Conservation (phyloP, 176 grass and related monocot species). For the Carex cristatella region DNA sequence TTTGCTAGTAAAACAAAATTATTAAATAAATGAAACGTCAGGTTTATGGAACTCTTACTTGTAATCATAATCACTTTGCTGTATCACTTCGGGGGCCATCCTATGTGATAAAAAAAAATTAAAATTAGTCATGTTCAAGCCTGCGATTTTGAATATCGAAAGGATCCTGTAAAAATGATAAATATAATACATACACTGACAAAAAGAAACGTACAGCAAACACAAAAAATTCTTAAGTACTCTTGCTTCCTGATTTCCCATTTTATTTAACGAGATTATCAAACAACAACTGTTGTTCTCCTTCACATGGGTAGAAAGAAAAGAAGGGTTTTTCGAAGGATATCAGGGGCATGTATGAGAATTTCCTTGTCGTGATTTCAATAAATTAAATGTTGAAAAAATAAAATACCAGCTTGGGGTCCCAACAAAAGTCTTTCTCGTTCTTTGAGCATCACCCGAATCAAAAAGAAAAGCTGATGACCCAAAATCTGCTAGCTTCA, state of each 20-base stretch:
- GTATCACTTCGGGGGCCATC: slow-evolving; percentile 99
- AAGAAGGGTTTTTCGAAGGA: background rate
- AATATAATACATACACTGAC: background rate
- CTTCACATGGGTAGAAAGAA: background rate
- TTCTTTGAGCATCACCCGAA: slow-evolving; percentile 62
- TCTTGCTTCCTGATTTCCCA: background rate
- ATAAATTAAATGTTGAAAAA: background rate
- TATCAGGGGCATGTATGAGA: background rate
- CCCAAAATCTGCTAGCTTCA: slow-evolving; percentile 90
- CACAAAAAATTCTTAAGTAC: background rate
- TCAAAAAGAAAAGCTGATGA: slow-evolving; percentile 84
- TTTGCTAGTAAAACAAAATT: background rate
- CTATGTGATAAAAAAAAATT: slow-evolving; percentile 23
- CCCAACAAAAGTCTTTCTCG: slow-evolving; percentile 88
- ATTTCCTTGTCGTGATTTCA: background rate
- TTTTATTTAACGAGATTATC: background rate
- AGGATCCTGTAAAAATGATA: background rate
- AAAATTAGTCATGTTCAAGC: background rate
- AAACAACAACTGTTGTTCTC: background rate
- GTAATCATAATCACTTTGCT: slow-evolving; percentile 85
- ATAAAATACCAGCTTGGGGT: slow-evolving; percentile 71
- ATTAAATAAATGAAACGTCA: background rate
- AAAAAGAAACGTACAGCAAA: background rate
- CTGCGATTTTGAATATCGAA: background rate
- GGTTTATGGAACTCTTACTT: slow-evolving; percentile 37